These are phyloP conservation scores for Erodium moschatum DNA, from an alignment of 441 rosid genomes.

Conservation along the genomic window DNA sequence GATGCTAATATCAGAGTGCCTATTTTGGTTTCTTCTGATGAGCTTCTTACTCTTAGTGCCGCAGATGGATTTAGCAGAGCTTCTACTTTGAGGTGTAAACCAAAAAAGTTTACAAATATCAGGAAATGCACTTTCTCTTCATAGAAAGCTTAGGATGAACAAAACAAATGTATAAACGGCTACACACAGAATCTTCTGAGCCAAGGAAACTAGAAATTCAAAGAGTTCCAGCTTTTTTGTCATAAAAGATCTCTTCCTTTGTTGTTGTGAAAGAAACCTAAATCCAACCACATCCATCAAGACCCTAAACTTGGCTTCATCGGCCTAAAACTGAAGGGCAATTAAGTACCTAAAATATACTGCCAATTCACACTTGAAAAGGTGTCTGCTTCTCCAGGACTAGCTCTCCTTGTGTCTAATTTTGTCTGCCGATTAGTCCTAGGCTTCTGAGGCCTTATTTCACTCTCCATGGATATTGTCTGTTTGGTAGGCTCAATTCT, in stretches of 20 bases:
- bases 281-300: neutral
- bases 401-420: neutral
- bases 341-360: neutral
- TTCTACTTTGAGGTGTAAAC: neutral
- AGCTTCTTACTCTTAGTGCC: too few species aligned
- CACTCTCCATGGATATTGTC: neutral
- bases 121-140: neutral
- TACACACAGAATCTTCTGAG: neutral
- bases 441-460: neutral
- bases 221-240: neutral
- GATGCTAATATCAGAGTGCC: too few species aligned
- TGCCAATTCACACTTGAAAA: too few species aligned
- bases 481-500: neutral
- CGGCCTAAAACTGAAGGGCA: neutral
- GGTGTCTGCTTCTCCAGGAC: neutral
- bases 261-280: neutral
- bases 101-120: neutral
- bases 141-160: too few species aligned
- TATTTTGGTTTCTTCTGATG: too few species aligned
- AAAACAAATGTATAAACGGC: neutral
- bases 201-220: neutral
- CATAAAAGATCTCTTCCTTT: neutral
- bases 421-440: neutral
- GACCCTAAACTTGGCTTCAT: slow-evolving; percentile 4
- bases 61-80: too few species aligned